These are phyloP conservation scores for Trichoderma reesei DNA, from an alignment of 495 filamentous ascomycete genomes.

Conservation along the genomic window DNA sequence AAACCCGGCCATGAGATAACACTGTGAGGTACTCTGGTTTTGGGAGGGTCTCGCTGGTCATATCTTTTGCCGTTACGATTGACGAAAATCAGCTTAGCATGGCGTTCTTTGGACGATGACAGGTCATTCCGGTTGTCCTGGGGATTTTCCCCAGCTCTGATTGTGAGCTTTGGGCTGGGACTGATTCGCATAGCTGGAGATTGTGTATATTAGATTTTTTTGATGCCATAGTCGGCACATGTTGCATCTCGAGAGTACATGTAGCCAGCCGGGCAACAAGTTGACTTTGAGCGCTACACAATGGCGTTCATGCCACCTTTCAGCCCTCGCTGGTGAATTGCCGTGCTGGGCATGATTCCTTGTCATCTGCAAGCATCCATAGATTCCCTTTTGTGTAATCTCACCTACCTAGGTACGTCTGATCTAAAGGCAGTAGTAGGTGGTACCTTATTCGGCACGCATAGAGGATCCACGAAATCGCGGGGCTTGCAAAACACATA, in stretches of 20 bases:
- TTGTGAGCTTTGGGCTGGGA: neutral
- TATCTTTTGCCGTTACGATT: neutral
- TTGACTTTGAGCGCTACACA: too few relatives aligned
- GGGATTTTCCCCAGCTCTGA: neutral
- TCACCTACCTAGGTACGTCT: too few relatives aligned
- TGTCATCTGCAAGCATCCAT: too few relatives aligned
- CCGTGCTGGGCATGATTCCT: too few relatives aligned
- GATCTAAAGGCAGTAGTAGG: too few relatives aligned
- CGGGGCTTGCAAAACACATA: neutral
- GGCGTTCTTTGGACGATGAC: neutral
- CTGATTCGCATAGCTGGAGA: conserved; percentile 1
- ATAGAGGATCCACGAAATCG: neutral
- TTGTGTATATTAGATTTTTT: neutral
- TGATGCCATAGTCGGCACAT: neutral
- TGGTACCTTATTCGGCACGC: too few relatives aligned
- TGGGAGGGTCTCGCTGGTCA: neutral
- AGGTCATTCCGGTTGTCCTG: neutral
- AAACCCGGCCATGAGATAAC: conserved; percentile 11
- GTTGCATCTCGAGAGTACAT: neutral
- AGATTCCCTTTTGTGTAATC: too few relatives aligned
- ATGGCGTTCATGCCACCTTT: too few relatives aligned
- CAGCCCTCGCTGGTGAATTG: too few relatives aligned
- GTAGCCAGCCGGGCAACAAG: too few relatives aligned
- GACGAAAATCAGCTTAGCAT: neutral
- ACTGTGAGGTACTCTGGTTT: neutral